phyloP scores from a whole-genome alignment of 164 flowering plant genomes.

The Aristolochia contorta region DNA sequence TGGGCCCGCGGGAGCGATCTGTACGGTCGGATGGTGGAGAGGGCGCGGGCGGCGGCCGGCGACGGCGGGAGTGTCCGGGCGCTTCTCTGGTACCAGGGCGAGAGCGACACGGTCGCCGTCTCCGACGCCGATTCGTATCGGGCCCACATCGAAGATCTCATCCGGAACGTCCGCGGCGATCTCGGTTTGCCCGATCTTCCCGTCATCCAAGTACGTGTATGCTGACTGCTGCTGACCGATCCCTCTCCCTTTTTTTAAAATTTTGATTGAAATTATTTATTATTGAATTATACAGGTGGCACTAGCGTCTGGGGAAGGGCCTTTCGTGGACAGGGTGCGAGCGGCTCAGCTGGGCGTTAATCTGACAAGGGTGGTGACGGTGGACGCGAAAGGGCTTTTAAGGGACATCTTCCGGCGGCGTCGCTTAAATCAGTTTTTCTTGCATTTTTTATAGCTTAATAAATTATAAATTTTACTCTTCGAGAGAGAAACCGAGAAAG shows the following conservation, averaged over 20 bases:
- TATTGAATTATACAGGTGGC: slow-evolving; percentile 56
- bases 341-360: slow-evolving; percentile 47
- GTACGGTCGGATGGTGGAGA: slow-evolving; percentile 64
- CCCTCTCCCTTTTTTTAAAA: background rate
- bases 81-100: slow-evolving; percentile 82
- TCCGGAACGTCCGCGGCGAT: slow-evolving; percentile 44
- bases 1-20: slow-evolving; percentile 68
- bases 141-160: slow-evolving; percentile 12
- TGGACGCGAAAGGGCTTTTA: slow-evolving; percentile 41
- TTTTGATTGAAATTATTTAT: background rate
- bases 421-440: no score
- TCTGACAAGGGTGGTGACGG: slow-evolving; percentile 36
- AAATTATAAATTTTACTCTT: no score
- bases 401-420: no score
- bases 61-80: slow-evolving; percentile 49
- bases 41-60: slow-evolving; percentile 40
- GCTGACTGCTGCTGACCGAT: background rate
- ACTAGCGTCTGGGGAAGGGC: slow-evolving; percentile 54
- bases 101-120: slow-evolving; percentile 37
- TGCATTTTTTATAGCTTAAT: no score
- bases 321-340: slow-evolving; percentile 49
- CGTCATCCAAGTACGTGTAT: slow-evolving; percentile 46
- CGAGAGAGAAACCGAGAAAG: no score
- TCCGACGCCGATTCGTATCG: slow-evolving; percentile 29
- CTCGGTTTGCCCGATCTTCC: slow-evolving; percentile 51